Evolutionary conservation across 2,329 filamentous ascomycete species (phyloP), one percentile per base, ranked within the genome.

Genomic region (Aspergillus felis): DNA sequence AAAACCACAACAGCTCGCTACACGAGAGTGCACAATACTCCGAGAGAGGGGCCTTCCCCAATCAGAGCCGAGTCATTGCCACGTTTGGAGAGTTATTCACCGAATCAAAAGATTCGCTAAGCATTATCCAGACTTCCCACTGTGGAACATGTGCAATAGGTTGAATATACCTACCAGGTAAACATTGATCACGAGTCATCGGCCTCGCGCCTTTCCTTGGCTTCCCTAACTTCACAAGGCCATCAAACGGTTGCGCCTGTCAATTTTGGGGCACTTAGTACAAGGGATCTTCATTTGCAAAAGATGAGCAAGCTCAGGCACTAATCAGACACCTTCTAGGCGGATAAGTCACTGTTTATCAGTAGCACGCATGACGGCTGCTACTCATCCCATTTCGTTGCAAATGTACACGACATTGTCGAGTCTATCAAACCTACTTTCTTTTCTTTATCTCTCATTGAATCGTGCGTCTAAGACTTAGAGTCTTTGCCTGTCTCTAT

Each of bases 1-100:
- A 47, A 35, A 6, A 14, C 32, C 32, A 38, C 32, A 17, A 24
- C 20, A 6, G 44, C 44, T 27, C 24, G 57, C 57, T 53, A 58
- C 50, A 62, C 56, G 50, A 48, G 25, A 32, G 20, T n/a, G 27
- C n/a, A 25, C 57, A 65, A 63, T 61, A 35, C 59, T 61, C 63
- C 62, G 63, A 60, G 22, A 53, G 58, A 60, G 53, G 56, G 52
- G 54, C 56, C 50, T 60, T 44, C 41, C n/a, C 53, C 50, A 49
- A 59, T n/a, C 28, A 46, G 44, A 52, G 32, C 38, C 35, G 20
- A 22, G 14, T 12, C 2, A 10, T 24, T 5, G 10, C 44, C 44
- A 47, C 24, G 44, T 27, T 47, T 47, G 3, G 12, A 17, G 24
- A 38, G 32, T 38, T 47, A 47, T 47, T 47, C 44, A 12, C 44